These are phyloP conservation scores for Syncephalastrum racemosum DNA, from an alignment of 371 early-diverging fungal species.

Conservation along the genomic window DNA sequence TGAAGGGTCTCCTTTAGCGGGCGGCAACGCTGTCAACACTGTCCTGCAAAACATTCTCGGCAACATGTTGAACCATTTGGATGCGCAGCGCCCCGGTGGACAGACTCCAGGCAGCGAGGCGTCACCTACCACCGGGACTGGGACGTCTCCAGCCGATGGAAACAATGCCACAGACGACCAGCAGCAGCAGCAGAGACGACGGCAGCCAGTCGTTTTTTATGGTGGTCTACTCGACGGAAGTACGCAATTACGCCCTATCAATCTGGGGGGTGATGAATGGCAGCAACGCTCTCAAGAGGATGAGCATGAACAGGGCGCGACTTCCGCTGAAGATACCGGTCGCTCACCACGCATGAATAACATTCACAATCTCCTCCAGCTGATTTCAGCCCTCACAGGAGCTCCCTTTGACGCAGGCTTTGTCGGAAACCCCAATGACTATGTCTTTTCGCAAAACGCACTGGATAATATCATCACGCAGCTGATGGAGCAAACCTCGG, in stretches of 20 bases:
- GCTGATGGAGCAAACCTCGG: conserved; percentile 73
- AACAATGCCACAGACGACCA: background rate
- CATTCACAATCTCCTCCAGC: conserved; percentile 24
- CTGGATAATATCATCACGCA: conserved; percentile 80
- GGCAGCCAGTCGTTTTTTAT: conserved; percentile 29
- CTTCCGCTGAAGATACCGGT: background rate
- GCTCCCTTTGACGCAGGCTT: conserved; percentile 32
- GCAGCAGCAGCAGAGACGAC: conserved; percentile 8
- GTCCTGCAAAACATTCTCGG: too few species aligned
- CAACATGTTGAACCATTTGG: too few species aligned
- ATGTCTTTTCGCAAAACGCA: conserved; percentile 60
- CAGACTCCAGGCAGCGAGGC: too few species aligned
- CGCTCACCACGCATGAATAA: background rate
- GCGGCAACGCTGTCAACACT: too few species aligned
- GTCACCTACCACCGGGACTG: too few species aligned
- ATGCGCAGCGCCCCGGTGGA: too few species aligned
- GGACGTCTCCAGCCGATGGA: background rate
- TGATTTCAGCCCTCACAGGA: conserved; percentile 37
- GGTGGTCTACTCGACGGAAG: conserved; percentile 36
- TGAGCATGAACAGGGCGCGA: conserved; percentile 1
- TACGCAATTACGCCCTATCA: conserved; percentile 26
- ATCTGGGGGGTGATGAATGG: conserved; percentile 7
- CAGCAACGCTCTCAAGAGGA: conserved; percentile 5
- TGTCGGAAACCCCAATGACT: conserved; percentile 62
- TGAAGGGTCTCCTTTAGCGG: too few species aligned